Evolutionary conservation across 768 basidiomycete species (phyloP).

Genomic region (Gloeostereum incarnatum): DNA sequence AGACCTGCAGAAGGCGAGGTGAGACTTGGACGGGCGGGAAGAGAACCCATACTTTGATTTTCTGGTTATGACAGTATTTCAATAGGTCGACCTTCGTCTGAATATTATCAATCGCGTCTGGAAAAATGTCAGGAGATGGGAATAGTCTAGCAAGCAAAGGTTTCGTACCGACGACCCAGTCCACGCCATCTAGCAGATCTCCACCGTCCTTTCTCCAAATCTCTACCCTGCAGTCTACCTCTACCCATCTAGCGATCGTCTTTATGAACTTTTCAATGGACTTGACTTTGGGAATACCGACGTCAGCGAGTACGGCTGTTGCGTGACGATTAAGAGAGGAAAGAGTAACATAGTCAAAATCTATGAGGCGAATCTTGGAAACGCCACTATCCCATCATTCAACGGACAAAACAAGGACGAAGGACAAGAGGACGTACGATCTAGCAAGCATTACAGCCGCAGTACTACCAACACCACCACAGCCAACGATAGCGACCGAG

Average conservation of each 20-base stretch:
- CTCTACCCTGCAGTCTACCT: conserved; percentile 77
- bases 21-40: conserved; percentile 1
- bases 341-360: conserved; percentile 95
- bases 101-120: conserved; percentile 97
- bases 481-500: conserved; percentile 84
- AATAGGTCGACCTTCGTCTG: conserved; percentile 93
- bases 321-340: conserved; percentile 95
- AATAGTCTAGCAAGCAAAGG: conserved; percentile 13
- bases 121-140: background rate
- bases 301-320: conserved; percentile 79
- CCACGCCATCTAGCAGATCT: conserved; percentile 65
- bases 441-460: conserved; percentile 88
- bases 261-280: conserved; percentile 62
- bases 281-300: conserved; percentile 87
- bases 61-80: conserved; percentile 73
- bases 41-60: conserved; percentile 51
- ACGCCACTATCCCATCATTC: conserved; percentile 42
- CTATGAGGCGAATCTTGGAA: conserved; percentile 69
- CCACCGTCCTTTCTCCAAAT: conserved; percentile 84
- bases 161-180: conserved; percentile 96
- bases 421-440: conserved; percentile 63
- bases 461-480: conserved; percentile 97
- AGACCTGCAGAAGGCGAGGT: conserved; percentile 65
- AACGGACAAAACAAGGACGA: background rate
- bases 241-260: conserved; percentile 75